A percentile compares a stretch with the other conserved stretches of the same genome.
phyloP scores from a whole-genome alignment of 176 grass and related monocot genomes.

The Eremochloa ophiuroides region DNA sequence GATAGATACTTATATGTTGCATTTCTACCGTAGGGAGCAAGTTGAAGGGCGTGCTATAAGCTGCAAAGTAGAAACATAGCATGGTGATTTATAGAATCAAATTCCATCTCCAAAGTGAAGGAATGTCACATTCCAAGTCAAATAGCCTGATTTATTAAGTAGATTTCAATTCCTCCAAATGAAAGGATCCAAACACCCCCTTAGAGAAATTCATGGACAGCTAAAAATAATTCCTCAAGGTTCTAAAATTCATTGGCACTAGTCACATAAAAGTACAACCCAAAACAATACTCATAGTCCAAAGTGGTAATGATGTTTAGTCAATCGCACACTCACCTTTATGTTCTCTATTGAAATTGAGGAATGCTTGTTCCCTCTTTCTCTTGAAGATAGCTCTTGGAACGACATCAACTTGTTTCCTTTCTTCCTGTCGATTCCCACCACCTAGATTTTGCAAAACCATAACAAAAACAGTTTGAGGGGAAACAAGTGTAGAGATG shows the following conservation, averaged over 20 bases:
- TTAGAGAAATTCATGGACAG: neutral
- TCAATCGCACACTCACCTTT: slow-evolving; percentile 46
- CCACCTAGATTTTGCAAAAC: slow-evolving; percentile 55
- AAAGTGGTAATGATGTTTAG: slow-evolving; percentile 1
- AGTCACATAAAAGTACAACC: slow-evolving; percentile 3
- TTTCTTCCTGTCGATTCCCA: slow-evolving; percentile 80
- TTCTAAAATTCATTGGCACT: slow-evolving; percentile 20
- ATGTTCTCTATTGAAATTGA: slow-evolving; percentile 73
- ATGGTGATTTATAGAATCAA: too few species aligned
- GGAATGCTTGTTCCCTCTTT: slow-evolving; percentile 78
- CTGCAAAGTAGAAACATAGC: too few species aligned
- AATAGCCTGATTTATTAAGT: too few species aligned
- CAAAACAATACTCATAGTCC: slow-evolving; percentile 16
- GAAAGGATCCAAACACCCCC: too few species aligned
- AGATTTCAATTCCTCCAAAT: too few species aligned
- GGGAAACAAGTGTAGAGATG: slow-evolving; percentile 5
- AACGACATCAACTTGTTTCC: slow-evolving; percentile 85
- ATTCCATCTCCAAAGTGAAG: too few species aligned
- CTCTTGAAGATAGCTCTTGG: slow-evolving; percentile 92
- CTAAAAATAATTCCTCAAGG: neutral
- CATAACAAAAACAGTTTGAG: slow-evolving; percentile 23
- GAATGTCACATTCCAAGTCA: too few species aligned
- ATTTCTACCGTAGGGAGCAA: too few species aligned
- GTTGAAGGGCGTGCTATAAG: too few species aligned
- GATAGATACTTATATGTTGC: too few species aligned